Conservation (phyloP, 345 rosid genomes). For the Salix dunnii region DNA sequence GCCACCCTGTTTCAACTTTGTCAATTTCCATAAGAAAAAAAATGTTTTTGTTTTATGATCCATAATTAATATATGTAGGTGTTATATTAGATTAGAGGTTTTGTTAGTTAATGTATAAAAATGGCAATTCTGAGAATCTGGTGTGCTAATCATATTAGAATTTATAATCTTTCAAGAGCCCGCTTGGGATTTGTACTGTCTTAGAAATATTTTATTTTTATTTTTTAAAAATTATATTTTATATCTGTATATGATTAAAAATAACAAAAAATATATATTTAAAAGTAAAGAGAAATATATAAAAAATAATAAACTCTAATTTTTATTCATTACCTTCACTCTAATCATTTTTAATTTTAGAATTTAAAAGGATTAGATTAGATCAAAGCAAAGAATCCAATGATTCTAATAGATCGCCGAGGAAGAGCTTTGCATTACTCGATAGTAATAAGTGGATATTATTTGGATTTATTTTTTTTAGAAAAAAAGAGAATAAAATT, state of each 20-base stretch:
- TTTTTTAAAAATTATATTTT: no score
- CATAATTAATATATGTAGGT: conserved; percentile 6
- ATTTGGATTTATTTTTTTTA: no score
- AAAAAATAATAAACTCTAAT: neutral
- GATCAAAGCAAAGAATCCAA: conserved; percentile 17
- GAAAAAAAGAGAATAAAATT: no score
- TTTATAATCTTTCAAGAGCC: neutral
- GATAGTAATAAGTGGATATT: no score
- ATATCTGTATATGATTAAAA: no score
- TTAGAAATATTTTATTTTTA: no score
- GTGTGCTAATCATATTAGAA: conserved; percentile 14
- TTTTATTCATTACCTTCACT: neutral
- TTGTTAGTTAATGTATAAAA: conserved; percentile 6
- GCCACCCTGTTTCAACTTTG: conserved; percentile 17
- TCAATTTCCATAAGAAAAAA: neutral
- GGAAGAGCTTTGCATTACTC: no score
- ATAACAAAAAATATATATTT: no score
- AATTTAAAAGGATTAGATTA: conserved; percentile 1
- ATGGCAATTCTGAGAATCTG: conserved; percentile 22
- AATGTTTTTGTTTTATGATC: neutral
- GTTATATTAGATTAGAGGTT: neutral
- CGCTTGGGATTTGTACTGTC: no score
- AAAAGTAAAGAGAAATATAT: no score
- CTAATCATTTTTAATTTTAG: neutral
- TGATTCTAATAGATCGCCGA: neutral